A percentile compares a stretch with the other conserved stretches of the same genome.
These are phyloP conservation scores for Stylosanthes scabra DNA, from an alignment of 331 rosid species.

Conservation along the genomic window DNA sequence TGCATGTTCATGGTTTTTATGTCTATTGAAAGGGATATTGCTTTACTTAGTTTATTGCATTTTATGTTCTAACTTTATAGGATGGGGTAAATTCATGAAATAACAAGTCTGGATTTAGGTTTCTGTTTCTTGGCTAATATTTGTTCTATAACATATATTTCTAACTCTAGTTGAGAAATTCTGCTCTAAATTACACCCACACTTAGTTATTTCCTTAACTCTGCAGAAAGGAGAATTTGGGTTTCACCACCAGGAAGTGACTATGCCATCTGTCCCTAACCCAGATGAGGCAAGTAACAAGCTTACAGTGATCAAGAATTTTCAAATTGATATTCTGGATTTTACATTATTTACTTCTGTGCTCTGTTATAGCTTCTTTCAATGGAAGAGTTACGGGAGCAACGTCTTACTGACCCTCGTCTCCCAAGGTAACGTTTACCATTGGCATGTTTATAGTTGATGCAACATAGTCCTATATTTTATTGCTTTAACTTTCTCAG, in stretches of 20 bases:
- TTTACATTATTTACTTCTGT: background rate
- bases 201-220: constrained; percentile 34
- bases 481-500: constrained; percentile 4
- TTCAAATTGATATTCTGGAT: constrained; percentile 22
- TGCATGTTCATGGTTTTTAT: no score
- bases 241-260: constrained; percentile 78
- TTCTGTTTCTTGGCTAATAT: constrained; percentile 4
- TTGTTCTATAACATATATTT: constrained; percentile 18
- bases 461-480: background rate
- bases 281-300: constrained; percentile 74
- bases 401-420: constrained; percentile 73
- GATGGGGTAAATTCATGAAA: constrained; percentile 10
- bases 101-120: constrained; percentile 6
- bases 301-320: constrained; percentile 23
- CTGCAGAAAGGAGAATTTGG: constrained; percentile 86
- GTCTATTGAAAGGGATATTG: background rate
- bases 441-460: constrained; percentile 9
- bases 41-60: constrained; percentile 17
- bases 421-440: constrained; percentile 68
- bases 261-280: constrained; percentile 78
- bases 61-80: constrained; percentile 3
- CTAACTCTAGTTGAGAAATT: constrained; percentile 17
- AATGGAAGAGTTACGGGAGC: constrained; percentile 81
- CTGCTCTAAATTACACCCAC: constrained; percentile 23
- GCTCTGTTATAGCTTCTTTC: constrained; percentile 64